A percentile compares a stretch with the other conserved stretches of the same genome.
phyloP scores from a whole-genome alignment of 768 basidiomycete species.

The Clitopilus hobsonii region DNA sequence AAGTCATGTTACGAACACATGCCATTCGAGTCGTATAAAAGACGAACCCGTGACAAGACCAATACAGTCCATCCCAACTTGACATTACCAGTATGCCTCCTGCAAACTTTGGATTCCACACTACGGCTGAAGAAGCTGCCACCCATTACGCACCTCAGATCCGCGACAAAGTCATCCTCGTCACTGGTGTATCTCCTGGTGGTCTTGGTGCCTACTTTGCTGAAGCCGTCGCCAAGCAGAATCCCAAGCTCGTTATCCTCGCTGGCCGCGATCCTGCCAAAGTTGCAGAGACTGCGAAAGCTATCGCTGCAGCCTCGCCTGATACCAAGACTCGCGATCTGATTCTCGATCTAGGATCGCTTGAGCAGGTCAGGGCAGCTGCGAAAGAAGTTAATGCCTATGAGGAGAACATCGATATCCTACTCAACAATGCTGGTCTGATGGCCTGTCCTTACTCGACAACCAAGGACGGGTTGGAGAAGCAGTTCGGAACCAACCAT shows the following conservation, averaged over 20 bases:
- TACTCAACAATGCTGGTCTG: constrained; percentile 18
- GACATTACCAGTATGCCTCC: neutral
- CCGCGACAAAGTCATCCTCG: neutral
- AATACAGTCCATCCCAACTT: neutral
- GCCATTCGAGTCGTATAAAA: neutral
- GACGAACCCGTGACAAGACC: neutral
- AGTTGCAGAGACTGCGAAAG: neutral
- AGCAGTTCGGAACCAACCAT: constrained; percentile 17
- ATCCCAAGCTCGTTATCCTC: neutral
- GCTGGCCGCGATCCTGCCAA: neutral
- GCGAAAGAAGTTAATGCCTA: constrained; percentile 14
- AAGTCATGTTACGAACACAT: no score
- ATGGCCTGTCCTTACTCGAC: constrained; percentile 16
- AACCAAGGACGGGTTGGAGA: constrained; percentile 16
- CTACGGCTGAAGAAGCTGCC: neutral
- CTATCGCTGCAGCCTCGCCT: constrained; percentile 5
- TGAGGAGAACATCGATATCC: constrained; percentile 14
- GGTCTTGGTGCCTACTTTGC: neutral
- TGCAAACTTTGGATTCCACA: neutral
- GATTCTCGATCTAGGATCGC: constrained; percentile 12
- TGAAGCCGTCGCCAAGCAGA: neutral
- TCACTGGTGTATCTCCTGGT: neutral
- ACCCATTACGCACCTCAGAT: neutral
- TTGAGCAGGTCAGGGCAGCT: constrained; percentile 8
- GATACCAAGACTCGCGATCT: constrained; percentile 8